phyloP scores from a whole-genome alignment of 805 yeast genomes.

The Metschnikowia anglica region DNA sequence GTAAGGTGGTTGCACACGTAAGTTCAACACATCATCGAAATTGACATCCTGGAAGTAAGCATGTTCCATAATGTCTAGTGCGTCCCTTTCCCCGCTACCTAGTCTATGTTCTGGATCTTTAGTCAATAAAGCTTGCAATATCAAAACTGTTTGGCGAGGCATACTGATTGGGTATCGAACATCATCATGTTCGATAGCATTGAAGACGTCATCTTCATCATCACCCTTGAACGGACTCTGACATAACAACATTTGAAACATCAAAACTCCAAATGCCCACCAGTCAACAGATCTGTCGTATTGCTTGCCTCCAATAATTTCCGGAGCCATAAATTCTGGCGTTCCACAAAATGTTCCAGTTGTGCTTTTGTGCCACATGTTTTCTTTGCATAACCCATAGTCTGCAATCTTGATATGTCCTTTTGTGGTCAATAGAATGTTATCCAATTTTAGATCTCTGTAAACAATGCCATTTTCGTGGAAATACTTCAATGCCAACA shows the following conservation, averaged over 20 bases:
- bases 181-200: slow-evolving; percentile 94
- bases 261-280: slow-evolving; percentile 99
- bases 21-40: slow-evolving; percentile 78
- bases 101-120: slow-evolving; percentile 83
- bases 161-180: slow-evolving; percentile 95
- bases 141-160: slow-evolving; percentile 95
- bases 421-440: slow-evolving; percentile 79
- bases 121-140: slow-evolving; percentile 84
- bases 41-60: slow-evolving; percentile 88
- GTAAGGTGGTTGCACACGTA: slow-evolving; percentile 82
- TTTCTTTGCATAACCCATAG: slow-evolving; percentile 95
- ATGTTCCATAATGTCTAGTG: slow-evolving; percentile 91
- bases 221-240: slow-evolving; percentile 98
- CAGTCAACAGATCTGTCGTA: slow-evolving; percentile 96
- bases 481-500: slow-evolving; percentile 85
- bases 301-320: slow-evolving; percentile 86
- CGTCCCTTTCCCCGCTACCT: slow-evolving; percentile 87
- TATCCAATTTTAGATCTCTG: slow-evolving; percentile 94
- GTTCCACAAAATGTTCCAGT: slow-evolving; percentile 98
- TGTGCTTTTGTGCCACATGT: slow-evolving; percentile 79
- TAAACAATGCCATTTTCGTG: slow-evolving; percentile 95
- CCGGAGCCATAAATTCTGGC: slow-evolving; percentile 99
- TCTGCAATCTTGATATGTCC: slow-evolving; percentile 98
- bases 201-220: slow-evolving; percentile 94
- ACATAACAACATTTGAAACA: slow-evolving; percentile 94